These are phyloP conservation scores for Collybia mongolica DNA, from an alignment of 768 basidiomycete species.

Conservation along the genomic window DNA sequence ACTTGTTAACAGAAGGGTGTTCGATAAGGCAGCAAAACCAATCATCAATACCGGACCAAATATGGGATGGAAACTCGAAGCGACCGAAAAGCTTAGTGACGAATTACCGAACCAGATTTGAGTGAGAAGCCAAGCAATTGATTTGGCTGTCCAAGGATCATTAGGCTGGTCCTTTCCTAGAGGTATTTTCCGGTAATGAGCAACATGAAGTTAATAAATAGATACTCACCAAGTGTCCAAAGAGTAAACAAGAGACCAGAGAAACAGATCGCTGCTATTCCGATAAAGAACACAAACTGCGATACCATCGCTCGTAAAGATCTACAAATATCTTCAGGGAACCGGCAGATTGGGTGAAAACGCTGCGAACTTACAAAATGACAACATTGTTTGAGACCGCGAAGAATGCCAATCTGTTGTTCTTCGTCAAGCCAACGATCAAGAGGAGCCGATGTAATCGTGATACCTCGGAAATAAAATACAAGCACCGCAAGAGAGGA, in stretches of 20 bases:
- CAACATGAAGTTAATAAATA: not conserved
- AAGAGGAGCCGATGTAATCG: not conserved
- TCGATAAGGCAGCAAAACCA: slow-evolving; percentile 73
- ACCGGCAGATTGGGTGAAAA: not conserved
- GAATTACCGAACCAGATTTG: slow-evolving; percentile 88
- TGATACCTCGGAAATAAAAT: slow-evolving; percentile 78
- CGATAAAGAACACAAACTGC: slow-evolving; percentile 78
- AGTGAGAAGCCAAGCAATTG: slow-evolving; percentile 81
- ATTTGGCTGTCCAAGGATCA: slow-evolving; percentile 33
- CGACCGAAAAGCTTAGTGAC: slow-evolving; percentile 56
- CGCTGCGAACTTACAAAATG: slow-evolving; percentile 53
- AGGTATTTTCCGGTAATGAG: no score
- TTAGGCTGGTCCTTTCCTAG: slow-evolving; percentile 19
- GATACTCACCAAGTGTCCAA: slow-evolving; percentile 39
- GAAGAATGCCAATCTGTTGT: slow-evolving; percentile 70
- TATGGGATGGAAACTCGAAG: slow-evolving; percentile 61
- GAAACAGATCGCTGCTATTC: slow-evolving; percentile 76
- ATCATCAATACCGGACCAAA: slow-evolving; percentile 83
- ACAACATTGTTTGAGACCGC: slow-evolving; percentile 77
- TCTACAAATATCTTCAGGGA: slow-evolving; percentile 32
- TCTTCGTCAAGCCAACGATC: not conserved
- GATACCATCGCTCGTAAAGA: slow-evolving; percentile 81
- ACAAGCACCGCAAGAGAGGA: slow-evolving; percentile 82
- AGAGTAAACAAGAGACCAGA: slow-evolving; percentile 65
- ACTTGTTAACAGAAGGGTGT: slow-evolving; percentile 82